phyloP scores from a whole-genome alignment of 495 filamentous ascomycete genomes.

The Tuber brumale region DNA sequence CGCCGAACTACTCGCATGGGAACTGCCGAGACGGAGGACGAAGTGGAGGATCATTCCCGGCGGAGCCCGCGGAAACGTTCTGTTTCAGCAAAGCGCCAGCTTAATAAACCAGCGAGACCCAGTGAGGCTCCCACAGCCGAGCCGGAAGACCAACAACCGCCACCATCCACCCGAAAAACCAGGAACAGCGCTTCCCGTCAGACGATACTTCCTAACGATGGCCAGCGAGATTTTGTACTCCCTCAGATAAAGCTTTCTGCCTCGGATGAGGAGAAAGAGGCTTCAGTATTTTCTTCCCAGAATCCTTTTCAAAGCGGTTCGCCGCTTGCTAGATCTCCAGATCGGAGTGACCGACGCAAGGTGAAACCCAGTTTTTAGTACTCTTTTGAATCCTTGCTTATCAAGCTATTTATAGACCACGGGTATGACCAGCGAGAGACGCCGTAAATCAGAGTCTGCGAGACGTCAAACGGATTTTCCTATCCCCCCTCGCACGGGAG shows the following conservation, averaged over 20 bases:
- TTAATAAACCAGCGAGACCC: slow-evolving; percentile 52
- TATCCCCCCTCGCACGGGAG: slow-evolving; percentile 12
- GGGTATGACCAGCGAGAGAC: slow-evolving; percentile 25
- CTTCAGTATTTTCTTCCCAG: slow-evolving; percentile 63
- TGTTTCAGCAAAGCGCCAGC: slow-evolving; percentile 43
- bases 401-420: slow-evolving; percentile 16
- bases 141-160: slow-evolving; percentile 40
- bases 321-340: slow-evolving; percentile 32
- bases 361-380: slow-evolving; percentile 8
- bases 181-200: slow-evolving; percentile 47
- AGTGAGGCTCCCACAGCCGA: slow-evolving; percentile 50
- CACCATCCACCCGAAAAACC: slow-evolving; percentile 49
- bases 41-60: slow-evolving; percentile 45
- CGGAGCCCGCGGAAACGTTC: slow-evolving; percentile 43
- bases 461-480: slow-evolving; percentile 34
- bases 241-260: slow-evolving; percentile 40
- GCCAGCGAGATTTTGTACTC: slow-evolving; percentile 14
- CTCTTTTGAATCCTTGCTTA: slow-evolving; percentile 6
- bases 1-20: slow-evolving; percentile 47
- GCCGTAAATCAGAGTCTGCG: slow-evolving; percentile 28
- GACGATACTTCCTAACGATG: slow-evolving; percentile 20
- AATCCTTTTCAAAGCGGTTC: slow-evolving; percentile 91
- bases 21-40: slow-evolving; percentile 63
- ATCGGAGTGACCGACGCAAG: slow-evolving; percentile 32
- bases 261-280: slow-evolving; percentile 43